phyloP scores from a whole-genome alignment of 148 eudicot genomes.

The Camellia japonica region DNA sequence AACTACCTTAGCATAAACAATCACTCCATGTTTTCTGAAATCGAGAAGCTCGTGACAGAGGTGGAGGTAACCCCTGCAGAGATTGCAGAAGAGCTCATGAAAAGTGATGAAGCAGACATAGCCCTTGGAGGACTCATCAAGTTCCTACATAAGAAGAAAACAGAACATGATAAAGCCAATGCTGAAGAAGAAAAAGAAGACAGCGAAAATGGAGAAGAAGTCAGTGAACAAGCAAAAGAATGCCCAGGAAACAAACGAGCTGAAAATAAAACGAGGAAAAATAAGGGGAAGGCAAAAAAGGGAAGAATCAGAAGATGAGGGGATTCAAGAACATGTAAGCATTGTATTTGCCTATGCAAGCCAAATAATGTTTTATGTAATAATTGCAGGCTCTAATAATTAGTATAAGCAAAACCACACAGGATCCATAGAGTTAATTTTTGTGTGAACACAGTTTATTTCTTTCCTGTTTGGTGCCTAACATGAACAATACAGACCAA shows the following conservation, averaged over 20 bases:
- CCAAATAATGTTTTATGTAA: too few species aligned
- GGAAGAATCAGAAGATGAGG: neutral
- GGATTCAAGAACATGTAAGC: too few species aligned
- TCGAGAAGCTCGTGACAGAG: neutral
- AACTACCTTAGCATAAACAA: neutral
- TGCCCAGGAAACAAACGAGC: neutral
- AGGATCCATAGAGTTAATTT: too few species aligned
- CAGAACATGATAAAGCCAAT: too few species aligned
- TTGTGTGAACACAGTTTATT: too few species aligned
- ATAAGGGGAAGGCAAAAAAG: neutral
- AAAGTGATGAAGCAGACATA: neutral
- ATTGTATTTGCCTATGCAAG: too few species aligned
- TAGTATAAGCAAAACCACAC: too few species aligned
- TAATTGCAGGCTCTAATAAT: too few species aligned
- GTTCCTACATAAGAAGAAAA: too few species aligned
- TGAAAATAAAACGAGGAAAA: neutral
- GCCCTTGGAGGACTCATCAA: too few species aligned
- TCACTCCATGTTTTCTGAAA: neutral
- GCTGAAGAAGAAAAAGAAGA: neutral
- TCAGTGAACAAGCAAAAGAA: neutral
- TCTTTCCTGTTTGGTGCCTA: too few species aligned
- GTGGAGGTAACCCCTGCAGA: constrained; percentile 19
- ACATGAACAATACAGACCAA: too few species aligned
- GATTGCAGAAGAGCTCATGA: constrained; percentile 9
- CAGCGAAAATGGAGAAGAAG: neutral